phyloP scores from a whole-genome alignment of 116 monocot genomes.

The Phalaenopsis hybrid region DNA sequence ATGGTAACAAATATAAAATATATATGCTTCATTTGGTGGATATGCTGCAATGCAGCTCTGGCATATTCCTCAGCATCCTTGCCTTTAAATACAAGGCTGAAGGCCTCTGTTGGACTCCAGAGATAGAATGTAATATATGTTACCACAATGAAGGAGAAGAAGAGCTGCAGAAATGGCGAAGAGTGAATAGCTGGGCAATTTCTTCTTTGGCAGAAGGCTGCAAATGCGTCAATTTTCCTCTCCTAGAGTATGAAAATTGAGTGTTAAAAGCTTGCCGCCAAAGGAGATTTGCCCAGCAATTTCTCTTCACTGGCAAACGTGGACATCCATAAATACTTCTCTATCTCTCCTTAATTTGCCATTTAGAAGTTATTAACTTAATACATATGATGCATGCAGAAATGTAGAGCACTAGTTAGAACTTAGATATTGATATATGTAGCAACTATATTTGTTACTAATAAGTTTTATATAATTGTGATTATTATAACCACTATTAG shows the following conservation, averaged over 20 bases:
- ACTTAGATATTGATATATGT: too few relatives aligned
- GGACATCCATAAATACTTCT: too few relatives aligned
- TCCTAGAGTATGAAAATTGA: too few relatives aligned
- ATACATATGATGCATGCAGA: too few relatives aligned
- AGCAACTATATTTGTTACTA: too few relatives aligned
- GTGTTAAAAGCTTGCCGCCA: neutral
- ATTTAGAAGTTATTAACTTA: too few relatives aligned
- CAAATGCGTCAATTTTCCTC: neutral
- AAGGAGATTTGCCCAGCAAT: conserved; percentile 5
- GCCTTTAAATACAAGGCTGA: neutral
- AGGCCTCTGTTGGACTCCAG: neutral
- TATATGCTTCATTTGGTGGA: neutral
- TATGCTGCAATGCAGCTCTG: neutral
- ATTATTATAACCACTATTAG: too few relatives aligned
- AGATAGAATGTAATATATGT: neutral
- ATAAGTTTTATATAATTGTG: too few relatives aligned
- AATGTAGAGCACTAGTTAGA: too few relatives aligned
- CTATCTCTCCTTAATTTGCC: too few relatives aligned
- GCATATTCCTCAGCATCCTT: neutral
- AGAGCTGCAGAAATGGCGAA: neutral
- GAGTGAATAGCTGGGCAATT: neutral
- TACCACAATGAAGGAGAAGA: neutral
- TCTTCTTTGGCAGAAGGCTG: neutral
- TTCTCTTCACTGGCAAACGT: neutral
- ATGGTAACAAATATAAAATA: too few relatives aligned